Evolutionary conservation across 2,329 filamentous ascomycete genomes (phyloP), one percentile per base, ranked within the genome.

Genomic region (Bipolaris oryzae): DNA sequence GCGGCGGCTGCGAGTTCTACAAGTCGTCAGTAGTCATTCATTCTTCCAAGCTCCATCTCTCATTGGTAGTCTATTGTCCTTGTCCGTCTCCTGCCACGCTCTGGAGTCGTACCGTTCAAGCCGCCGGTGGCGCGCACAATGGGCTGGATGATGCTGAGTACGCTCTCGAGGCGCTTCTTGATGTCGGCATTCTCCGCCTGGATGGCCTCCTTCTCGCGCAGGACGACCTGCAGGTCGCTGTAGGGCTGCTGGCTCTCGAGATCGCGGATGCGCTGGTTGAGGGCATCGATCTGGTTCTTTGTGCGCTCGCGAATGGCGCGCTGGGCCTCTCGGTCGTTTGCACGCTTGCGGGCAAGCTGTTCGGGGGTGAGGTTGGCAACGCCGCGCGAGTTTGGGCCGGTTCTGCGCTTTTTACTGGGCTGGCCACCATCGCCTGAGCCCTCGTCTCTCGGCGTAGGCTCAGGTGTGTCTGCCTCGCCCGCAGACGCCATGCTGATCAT

Each of bases 291-390:
- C 74, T 90, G 89, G 55, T 87, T 85, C 77, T 89, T 91, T 25
- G 91, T 95, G 53, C 91, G 86, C 78, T 94, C 90, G 39, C 91
- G 84, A 57, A 96, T 95, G 37, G 90, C 91, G 46, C 91, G 85
- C 74, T 96, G 91, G 28, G 91, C 92, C 75, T 96, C 91, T 55
- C 91, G 87, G 74, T 96, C 91, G 84, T 96, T 96, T 70, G 91
- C 91, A 62, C 93, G 85, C 81, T 96, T 97, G 76, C 92, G 90
- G 28, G 89, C 91, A 57, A 96, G 85, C 77, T 96, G 93, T 60
- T 93, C 90, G 5, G 92, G 90, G 10, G 91, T 96, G 72, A 96
- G 83, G 70, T 90, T 94, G 62, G 92, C 91, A 53, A 96, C 92
- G 62, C 90, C 92, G 64, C 92, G 86, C 57, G 89, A 80, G 43